Conservation (phyloP, 176 grass and related monocot species). For the Rhynchospora breviuscula region DNA sequence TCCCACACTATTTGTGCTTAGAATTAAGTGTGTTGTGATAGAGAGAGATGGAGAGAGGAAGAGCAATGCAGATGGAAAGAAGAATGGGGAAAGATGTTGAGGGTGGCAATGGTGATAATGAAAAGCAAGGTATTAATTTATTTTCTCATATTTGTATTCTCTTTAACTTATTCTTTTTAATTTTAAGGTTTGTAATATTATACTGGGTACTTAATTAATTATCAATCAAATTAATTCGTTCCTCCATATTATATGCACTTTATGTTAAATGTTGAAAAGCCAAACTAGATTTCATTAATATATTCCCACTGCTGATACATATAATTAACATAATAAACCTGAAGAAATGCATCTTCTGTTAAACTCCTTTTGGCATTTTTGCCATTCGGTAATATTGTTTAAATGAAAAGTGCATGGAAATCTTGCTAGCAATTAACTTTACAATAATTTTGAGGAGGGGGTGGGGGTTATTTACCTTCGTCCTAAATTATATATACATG, state of each 20-base stretch:
- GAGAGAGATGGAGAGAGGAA: conserved; percentile 6
- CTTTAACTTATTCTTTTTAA: too few species aligned
- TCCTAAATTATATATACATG: background rate
- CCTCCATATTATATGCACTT: background rate
- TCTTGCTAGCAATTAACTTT: background rate
- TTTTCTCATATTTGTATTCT: background rate
- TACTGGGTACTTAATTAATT: too few species aligned
- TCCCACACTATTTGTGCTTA: conserved; percentile 3
- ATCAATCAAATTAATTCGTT: background rate
- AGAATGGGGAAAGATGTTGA: conserved; percentile 48
- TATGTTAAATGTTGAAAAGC: background rate
- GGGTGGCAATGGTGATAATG: conserved; percentile 45
- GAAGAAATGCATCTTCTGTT: background rate
- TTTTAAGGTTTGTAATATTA: too few species aligned
- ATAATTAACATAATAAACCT: background rate
- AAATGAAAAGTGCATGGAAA: background rate
- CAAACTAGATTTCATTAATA: background rate
- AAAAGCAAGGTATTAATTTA: conserved; percentile 58
- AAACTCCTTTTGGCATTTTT: background rate
- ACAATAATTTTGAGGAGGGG: background rate
- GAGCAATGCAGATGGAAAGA: conserved; percentile 36
- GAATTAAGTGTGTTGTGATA: background rate
- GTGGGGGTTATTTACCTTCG: background rate
- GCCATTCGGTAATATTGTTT: background rate
- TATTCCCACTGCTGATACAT: background rate